Evolutionary conservation across 495 filamentous ascomycete species (phyloP).

Genomic region (Astrothelium subdiscretum): DNA sequence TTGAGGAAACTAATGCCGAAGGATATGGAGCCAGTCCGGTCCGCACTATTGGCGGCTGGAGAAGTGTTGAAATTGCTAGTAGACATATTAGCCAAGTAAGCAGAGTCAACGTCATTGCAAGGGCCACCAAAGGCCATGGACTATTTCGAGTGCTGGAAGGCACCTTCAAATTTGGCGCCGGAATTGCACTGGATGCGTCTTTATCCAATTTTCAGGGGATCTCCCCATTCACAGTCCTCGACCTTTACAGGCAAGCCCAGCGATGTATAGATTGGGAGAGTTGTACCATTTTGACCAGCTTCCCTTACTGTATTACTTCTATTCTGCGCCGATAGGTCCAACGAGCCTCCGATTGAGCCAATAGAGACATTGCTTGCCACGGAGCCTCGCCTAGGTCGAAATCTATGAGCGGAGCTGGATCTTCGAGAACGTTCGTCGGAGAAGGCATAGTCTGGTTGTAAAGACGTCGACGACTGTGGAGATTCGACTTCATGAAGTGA

Average conservation of each 20-base stretch:
- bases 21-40: slow-evolving; percentile 71
- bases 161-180: neutral
- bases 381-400: slow-evolving; percentile 58
- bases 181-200: neutral
- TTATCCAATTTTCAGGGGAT: neutral
- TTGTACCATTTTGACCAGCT: slow-evolving; percentile 64
- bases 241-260: neutral
- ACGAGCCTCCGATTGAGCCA: slow-evolving; percentile 48
- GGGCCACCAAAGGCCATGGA: neutral
- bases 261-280: neutral
- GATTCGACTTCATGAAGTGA: slow-evolving; percentile 21
- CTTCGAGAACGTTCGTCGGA: slow-evolving; percentile 24
- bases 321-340: slow-evolving; percentile 51
- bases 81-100: slow-evolving; percentile 3
- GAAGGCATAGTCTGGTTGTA: slow-evolving; percentile 25
- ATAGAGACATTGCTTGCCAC: slow-evolving; percentile 64
- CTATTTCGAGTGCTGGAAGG: too few species aligned
- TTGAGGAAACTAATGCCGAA: slow-evolving; percentile 44
- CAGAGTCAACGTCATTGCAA: neutral
- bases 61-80: slow-evolving; percentile 79
- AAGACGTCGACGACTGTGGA: slow-evolving; percentile 14
- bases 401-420: slow-evolving; percentile 28
- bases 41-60: slow-evolving; percentile 82
- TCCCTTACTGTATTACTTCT: slow-evolving; percentile 56
- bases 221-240: neutral